Evolutionary conservation across 2,329 filamentous ascomycete genomes (phyloP), one percentile per base, ranked within the genome.

Genomic region (Hypoxylon sp.): DNA sequence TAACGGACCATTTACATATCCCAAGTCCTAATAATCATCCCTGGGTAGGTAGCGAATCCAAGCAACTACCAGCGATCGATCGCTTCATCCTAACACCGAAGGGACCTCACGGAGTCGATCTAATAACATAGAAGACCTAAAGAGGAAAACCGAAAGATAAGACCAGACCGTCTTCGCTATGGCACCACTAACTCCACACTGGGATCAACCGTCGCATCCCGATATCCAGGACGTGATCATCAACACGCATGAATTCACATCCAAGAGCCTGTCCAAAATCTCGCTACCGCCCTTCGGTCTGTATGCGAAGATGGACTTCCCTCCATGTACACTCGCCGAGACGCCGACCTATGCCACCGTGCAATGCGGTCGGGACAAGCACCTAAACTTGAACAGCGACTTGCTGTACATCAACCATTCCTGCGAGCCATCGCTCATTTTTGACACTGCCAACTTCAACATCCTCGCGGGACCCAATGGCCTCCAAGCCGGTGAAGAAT

Each of bases 341-440:
- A 75, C 78, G 55, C 75, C 82, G 2, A 86, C 81, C 7, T 88
- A 87, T 62, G 81, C 83, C 20, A 86, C 84, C 2, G 83, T 87
- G 17, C 84, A 88, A 70, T 79, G 78, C 54, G 80, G 76, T 52
- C 71, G 71, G 44, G 68, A 80, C 59, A 72, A 71, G 48, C 84
- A 88, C 66, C 69, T 87, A 61, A 78, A 82, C 62, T 73, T 88
- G 31, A 87, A 88, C 72, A 85, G 80, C 62, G 84, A 87, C 63
- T 66, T 88, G 64, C 68, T 88, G 34, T 88, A 86, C 70, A 83
- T 86, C 60, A 88, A 88, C 69, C 84, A 88, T 71, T 84, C 81
- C 3, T 88, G 84, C 69, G 82, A 84, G 62, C 84, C 84, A 16
- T 82, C 81, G 65, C 75, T 88, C 52, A 80, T 84, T 57, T 86